Base-by-base conservation (phyloP, 108 stramenopile genomes). In the Nitzschia sp. region DNA sequence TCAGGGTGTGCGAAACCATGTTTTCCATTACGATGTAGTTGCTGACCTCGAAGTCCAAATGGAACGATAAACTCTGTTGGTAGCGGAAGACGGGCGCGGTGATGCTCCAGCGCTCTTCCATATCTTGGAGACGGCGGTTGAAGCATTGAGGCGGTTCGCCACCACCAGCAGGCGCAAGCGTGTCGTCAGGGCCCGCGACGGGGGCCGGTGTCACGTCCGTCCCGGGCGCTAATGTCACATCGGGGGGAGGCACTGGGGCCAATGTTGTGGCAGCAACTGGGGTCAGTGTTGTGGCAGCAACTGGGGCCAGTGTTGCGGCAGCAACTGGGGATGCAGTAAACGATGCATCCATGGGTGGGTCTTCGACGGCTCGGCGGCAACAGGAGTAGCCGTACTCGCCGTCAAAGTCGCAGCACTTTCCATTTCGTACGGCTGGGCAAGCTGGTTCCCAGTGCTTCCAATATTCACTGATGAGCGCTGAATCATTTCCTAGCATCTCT, bases 391-490 rank as follows among this genome's bases (percentile, higher is more conserved):
- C 48, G 21, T 50, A 50, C 19, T 50, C 19, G 48, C 48, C 19
- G 19, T 16, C 13, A 50, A 50, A 50, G 9, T 16, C 17, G 21
- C 48, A 50, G 48, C 48, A 50, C 4, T 50, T 11, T 4, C 48
- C 48, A 22, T 50, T 50, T 11, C 48, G 13, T 8, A 50, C 21
- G 19, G 16, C 19, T 50, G 48, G 48, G 19, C 48, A 50, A 21
- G 48, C 48, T 4, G 48, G 48, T 22, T 50, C 48, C 48, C 48
- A 50, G 4, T 11, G 17, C 48, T 50, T 50, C 48, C 48, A 50
- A 50, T 50, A 50, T 4, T 50, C 17, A 50, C 17, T 50, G 48
- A 50, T 21, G 4, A 5, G 4, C 4, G 8, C 19, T 4, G 48
- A 8, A 21, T 50, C 21, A n/a, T 50, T 50, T 16, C 21, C 13